Conservation (phyloP, 2,329 filamentous ascomycete species). For the Mollisiaceae sp. region DNA sequence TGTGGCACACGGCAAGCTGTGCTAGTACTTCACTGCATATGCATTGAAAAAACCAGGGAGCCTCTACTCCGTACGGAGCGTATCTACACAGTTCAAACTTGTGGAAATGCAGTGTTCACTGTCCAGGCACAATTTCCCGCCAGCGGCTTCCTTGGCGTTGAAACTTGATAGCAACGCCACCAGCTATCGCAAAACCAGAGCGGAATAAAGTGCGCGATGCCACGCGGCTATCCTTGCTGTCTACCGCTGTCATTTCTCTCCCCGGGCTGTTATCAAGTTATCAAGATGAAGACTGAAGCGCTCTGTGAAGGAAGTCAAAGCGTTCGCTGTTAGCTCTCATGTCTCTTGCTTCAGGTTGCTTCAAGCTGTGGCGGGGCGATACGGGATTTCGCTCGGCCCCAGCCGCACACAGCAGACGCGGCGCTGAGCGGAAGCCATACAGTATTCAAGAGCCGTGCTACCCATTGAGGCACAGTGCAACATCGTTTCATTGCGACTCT, state of each 20-base stretch:
- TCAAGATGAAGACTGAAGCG: neutral
- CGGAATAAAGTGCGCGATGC: neutral
- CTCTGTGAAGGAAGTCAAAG: neutral
- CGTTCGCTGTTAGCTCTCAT: neutral
- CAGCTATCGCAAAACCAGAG: neutral
- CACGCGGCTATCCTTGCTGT: neutral
- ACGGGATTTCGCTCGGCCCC: constrained; percentile 21
- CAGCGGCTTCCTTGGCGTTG: neutral
- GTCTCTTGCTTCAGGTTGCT: neutral
- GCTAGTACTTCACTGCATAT: constrained; percentile 1
- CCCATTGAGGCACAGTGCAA: constrained; percentile 6
- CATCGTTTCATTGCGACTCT: constrained; percentile 5
- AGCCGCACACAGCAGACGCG: constrained; percentile 19
- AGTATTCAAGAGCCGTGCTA: constrained; percentile 15
- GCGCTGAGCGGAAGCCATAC: constrained; percentile 18
- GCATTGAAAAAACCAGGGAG: neutral
- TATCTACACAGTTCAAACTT: neutral
- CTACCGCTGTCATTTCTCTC: neutral
- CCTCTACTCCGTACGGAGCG: too few species aligned
- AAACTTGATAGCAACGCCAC: neutral
- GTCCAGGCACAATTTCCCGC: neutral
- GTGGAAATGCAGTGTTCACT: constrained; percentile 4
- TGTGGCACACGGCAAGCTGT: neutral
- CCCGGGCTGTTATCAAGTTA: constrained; percentile 1
- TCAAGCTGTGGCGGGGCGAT: constrained; percentile 15